phyloP scores from a whole-genome alignment of 2,329 filamentous ascomycete species.

The Thermomyces lanuginosus region DNA sequence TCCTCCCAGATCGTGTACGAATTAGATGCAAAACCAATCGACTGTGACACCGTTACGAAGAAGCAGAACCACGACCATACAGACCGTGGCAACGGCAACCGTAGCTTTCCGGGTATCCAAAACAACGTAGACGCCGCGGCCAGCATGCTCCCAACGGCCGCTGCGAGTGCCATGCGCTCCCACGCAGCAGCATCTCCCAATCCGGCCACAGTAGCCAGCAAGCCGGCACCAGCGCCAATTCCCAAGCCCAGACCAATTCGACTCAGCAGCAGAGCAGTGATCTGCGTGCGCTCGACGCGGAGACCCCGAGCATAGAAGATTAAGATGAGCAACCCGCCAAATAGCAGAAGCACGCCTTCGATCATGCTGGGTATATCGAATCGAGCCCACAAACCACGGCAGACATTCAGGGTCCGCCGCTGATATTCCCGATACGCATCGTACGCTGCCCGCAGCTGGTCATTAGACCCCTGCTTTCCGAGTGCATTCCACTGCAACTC shows the following conservation, averaged over 20 bases:
- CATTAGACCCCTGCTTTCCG: conserved; percentile 22
- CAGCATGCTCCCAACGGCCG: conserved; percentile 30
- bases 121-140: conserved; percentile 26
- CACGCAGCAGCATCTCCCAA: conserved; percentile 15
- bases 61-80: conserved; percentile 81
- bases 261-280: conserved; percentile 30
- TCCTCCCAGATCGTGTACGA: conserved; percentile 99
- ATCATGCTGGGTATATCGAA: conserved; percentile 82
- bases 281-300: conserved; percentile 36
- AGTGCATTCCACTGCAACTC: conserved; percentile 36
- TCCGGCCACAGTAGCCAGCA: conserved; percentile 9
- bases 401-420: conserved; percentile 57
- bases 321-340: conserved; percentile 50
- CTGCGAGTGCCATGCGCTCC: conserved; percentile 23
- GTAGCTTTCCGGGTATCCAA: conserved; percentile 24
- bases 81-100: conserved; percentile 48
- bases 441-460: conserved; percentile 30
- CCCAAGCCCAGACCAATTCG: conserved; percentile 35
- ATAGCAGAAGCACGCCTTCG: conserved; percentile 56
- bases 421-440: conserved; percentile 58
- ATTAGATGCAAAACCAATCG: conserved; percentile 89
- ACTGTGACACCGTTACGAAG: conserved; percentile 69
- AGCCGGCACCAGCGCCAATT: conserved; percentile 24
- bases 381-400: conserved; percentile 73
- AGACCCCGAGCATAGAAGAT: conserved; percentile 53